phyloP scores from a whole-genome alignment of 1,284 basidiomycete species.

The Cystobasidium sp. region DNA sequence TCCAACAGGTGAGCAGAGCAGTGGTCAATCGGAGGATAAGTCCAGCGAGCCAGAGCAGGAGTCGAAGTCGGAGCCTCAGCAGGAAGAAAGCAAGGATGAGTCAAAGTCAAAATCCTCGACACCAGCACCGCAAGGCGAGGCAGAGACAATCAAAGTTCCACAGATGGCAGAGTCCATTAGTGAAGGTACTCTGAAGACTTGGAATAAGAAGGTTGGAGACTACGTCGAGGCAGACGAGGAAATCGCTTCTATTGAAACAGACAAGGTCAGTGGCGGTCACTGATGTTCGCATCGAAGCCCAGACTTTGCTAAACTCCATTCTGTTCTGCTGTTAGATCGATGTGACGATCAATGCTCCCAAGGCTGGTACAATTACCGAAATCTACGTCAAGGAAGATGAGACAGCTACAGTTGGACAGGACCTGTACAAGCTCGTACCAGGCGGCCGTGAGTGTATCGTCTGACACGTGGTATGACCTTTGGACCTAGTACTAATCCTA shows the following conservation, averaged over 20 bases:
- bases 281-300: neutral
- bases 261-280: conserved; percentile 72
- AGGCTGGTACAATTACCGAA: conserved; percentile 85
- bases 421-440: conserved; percentile 87
- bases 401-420: conserved; percentile 92
- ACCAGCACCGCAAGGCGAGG: conserved; percentile 18
- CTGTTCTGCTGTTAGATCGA: conserved; percentile 71
- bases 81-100: conserved; percentile 29
- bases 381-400: conserved; percentile 88
- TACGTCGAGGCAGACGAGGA: conserved; percentile 90
- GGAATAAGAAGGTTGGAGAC: conserved; percentile 93
- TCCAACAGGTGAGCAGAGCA: conserved; percentile 19
- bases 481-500: neutral
- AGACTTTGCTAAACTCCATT: neutral
- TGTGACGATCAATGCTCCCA: conserved; percentile 92
- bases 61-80: neutral
- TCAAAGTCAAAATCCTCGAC: conserved; percentile 18
- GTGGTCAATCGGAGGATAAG: conserved; percentile 28
- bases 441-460: conserved; percentile 62
- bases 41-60: conserved; percentile 24
- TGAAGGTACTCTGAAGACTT: conserved; percentile 94
- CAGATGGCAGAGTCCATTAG: conserved; percentile 99
- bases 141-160: conserved; percentile 90
- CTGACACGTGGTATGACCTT: neutral
- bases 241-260: conserved; percentile 96